Base-by-base conservation (phyloP, 2,329 filamentous ascomycete genomes). In the Ophiocordyceps sinensis region DNA sequence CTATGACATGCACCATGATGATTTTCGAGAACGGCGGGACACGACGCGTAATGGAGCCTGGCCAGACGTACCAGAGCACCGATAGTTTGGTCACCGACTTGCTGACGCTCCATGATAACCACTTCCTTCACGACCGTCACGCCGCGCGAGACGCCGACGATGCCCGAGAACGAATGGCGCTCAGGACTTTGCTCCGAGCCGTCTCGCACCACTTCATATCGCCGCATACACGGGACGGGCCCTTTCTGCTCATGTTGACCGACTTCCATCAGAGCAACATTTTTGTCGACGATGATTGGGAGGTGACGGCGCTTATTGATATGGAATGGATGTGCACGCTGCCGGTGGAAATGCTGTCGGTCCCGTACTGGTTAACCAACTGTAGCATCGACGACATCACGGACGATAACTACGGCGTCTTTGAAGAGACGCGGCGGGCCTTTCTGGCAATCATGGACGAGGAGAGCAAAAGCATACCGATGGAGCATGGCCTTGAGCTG, bases 221-320 rank as follows among this genome's bases (percentile, higher is more conserved):
- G 28, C 42, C 39, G 28, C 44, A 49, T 15, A 36, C 26, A n/a
- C 44, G 44, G 14, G 23, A 54, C 35, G 54, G 54, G 5, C 55
- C 54, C 3, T 59, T 48, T 41, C 39, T 47, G 40, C 44, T 59
- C 4, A 45, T 49, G 39, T 37, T 59, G 21, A 59, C 56, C 28
- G 54, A 61, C 43, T 44, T 61, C 28, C 52, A 60, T 48, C 45
- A 41, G 32, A 57, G 55, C 40, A 61, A 61, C 39, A 56, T 62
- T 32, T 55, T 60, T 30, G 55, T 61, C 7, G 56, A 61, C 39
- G 43, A 55, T 37, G 40, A 59, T 31, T 57, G 54, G 54, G 58
- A 61, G 32, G 45, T 60, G 29, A 56, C 50, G 14, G 50, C 47
- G 41, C 37, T 60, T 8, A 52, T 62, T 14, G 56, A 62, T 41